Evolutionary conservation across 2,329 filamentous ascomycete species (phyloP).

Genomic region (Aspergillus sp.): DNA sequence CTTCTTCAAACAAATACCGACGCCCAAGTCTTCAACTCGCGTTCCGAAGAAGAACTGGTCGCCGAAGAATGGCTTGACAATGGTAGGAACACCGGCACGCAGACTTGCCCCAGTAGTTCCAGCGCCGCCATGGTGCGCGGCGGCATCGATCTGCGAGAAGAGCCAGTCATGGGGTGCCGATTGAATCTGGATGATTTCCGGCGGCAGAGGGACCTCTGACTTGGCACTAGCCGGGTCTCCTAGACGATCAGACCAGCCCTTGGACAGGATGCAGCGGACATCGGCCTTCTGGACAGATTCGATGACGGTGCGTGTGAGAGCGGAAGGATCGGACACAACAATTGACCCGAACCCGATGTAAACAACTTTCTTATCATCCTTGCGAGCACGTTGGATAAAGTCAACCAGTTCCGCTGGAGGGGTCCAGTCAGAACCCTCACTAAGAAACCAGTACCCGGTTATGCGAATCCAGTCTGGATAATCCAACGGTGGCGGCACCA

Average conservation of each 20-base stretch:
- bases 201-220: constrained; percentile 69
- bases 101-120: constrained; percentile 94
- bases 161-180: constrained; percentile 96
- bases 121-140: constrained; percentile 89
- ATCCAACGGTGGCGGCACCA: constrained; percentile 91
- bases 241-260: constrained; percentile 92
- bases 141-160: constrained; percentile 90
- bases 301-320: constrained; percentile 88
- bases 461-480: constrained; percentile 98
- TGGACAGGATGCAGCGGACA: constrained; percentile 90
- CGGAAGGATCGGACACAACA: constrained; percentile 83
- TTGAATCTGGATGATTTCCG: constrained; percentile 84
- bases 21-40: constrained; percentile 87
- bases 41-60: constrained; percentile 96
- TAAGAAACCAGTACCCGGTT: constrained; percentile 96
- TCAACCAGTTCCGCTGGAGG: constrained; percentile 73
- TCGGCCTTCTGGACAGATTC: constrained; percentile 89
- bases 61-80: constrained; percentile 95
- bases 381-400: constrained; percentile 81
- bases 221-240: constrained; percentile 60
- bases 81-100: constrained; percentile 86
- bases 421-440: constrained; percentile 70
- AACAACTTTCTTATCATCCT: constrained; percentile 85
- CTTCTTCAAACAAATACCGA: constrained; percentile 85
- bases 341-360: constrained; percentile 98